Evolutionary conservation across 306 rosid genomes (phyloP).

Genomic region (Trifolium repens): DNA sequence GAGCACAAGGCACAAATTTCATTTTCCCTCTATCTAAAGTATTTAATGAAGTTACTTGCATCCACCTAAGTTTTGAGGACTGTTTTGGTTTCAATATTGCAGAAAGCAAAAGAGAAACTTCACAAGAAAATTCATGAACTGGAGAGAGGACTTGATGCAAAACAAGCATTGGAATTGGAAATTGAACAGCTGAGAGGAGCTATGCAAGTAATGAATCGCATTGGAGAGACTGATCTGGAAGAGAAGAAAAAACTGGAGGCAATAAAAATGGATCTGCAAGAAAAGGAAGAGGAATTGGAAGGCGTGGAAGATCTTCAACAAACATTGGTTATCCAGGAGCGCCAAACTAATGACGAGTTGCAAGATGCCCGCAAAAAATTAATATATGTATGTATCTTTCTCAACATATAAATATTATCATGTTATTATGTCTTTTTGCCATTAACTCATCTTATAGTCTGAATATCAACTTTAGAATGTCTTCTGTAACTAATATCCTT

Average conservation of each 20-base stretch:
- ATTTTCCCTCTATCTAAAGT: not conserved
- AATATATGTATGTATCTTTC: constrained; percentile 51
- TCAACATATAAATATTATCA: constrained; percentile 6
- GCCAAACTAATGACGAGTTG: constrained; percentile 75
- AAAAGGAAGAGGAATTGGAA: constrained; percentile 68
- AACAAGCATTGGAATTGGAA: constrained; percentile 70
- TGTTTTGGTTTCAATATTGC: constrained; percentile 35
- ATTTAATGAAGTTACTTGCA: constrained; percentile 13
- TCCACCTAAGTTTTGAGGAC: not conserved
- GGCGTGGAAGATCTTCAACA: constrained; percentile 41
- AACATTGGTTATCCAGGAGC: constrained; percentile 62
- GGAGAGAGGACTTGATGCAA: constrained; percentile 72
- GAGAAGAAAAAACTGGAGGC: constrained; percentile 61
- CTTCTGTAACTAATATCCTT: constrained; percentile 17
- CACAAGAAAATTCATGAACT: constrained; percentile 58
- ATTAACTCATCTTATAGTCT: not conserved
- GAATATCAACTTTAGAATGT: constrained; percentile 15
- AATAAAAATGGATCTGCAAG: constrained; percentile 51
- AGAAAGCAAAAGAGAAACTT: constrained; percentile 70
- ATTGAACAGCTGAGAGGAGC: constrained; percentile 75
- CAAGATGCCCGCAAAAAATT: constrained; percentile 85
- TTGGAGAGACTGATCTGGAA: constrained; percentile 62
- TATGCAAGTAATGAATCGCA: constrained; percentile 68
- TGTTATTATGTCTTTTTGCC: not conserved
- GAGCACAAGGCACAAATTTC: constrained; percentile 57